Base-by-base conservation (phyloP, 2,329 filamentous ascomycete genomes). In the Didymella keratinophila region DNA sequence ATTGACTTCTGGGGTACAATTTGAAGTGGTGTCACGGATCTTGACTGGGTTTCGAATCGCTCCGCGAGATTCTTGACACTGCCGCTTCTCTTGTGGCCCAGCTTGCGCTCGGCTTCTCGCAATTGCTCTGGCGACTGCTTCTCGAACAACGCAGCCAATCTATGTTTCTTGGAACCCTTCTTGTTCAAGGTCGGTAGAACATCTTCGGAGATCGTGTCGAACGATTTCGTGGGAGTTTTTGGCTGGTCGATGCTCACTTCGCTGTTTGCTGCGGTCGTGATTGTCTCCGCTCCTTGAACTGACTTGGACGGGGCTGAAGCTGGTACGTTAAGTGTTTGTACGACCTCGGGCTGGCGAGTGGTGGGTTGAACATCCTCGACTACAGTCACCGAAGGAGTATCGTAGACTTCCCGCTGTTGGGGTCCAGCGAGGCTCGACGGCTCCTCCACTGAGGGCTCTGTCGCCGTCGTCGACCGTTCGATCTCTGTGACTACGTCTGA, bases 91-190 rank as follows among this genome's bases (percentile, higher is more conserved):
- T 59, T 65, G 21, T 37, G 66, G 11, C 57, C 61, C 11, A 69
- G 51, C 18, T 55, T 46, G 25, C 62, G 66, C 50, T 61, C 55
- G 18, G 52, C 52, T 39, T 61, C 51, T 20, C 49, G 48, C 14
- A 49, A 14, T 47, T 60, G 52, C 39, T 60, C 41, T 20, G 59
- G 46, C 2, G 66, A 62, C 25, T 66, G 63, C 20, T 66, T 68
- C 50, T 76, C 73, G 45, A 73, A 75, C 52, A 74, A 58, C 8
- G 72, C 63, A 36, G 73, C 68, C 11, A 76, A 60, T 42, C 73
- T 75, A 56, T 74, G 75, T 52, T 75, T 78, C 65, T 73, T 78
- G 5, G 67, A 69, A 30, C 76, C 71, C 58, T 78, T 79, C 57
- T 77, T 78, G 44, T 61, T 69, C 34, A 75, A 62, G 20, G 70